Percentiles rank a stretch among this genome's conserved stretches.
These are phyloP conservation scores for Saccharomyces hybrid DNA, from an alignment of 1,139 yeast genomes.

Conservation along the genomic window DNA sequence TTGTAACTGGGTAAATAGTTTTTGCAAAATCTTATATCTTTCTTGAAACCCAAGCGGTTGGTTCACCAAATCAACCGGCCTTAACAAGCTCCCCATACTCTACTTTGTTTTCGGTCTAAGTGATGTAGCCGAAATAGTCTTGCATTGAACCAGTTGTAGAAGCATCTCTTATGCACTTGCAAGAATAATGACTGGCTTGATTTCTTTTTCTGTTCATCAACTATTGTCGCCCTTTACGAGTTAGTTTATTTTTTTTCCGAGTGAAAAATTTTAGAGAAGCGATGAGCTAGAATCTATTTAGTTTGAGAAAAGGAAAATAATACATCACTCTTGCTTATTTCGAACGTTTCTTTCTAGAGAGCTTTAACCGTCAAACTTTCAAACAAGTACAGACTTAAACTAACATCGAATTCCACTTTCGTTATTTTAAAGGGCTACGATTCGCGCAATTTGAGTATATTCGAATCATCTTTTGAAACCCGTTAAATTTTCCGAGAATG, in stretches of 20 bases:
- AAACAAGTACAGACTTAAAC: no score
- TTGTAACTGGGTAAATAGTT: conserved; percentile 18
- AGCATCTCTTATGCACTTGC: no score
- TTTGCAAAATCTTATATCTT: conserved; percentile 25
- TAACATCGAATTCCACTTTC: no score
- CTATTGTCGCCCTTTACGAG: not conserved
- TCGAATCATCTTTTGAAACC: not conserved
- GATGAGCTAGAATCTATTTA: conserved; percentile 11
- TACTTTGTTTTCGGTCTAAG: not conserved
- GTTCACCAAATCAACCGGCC: conserved; percentile 25
- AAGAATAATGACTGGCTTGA: not conserved
- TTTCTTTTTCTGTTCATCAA: not conserved
- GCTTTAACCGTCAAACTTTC: fast-evolving
- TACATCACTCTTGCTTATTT: not conserved
- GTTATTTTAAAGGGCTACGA: not conserved
- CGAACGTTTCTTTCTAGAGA: no score
- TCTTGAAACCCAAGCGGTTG: conserved; percentile 30
- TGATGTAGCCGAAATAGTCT: not conserved
- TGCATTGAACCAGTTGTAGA: not conserved
- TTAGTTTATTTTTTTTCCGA: not conserved
- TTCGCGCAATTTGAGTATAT: not conserved
- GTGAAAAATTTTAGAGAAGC: conserved; percentile 14
- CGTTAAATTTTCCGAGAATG: conserved; percentile 5
- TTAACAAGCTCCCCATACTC: conserved; percentile 6
- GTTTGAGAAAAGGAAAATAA: conserved; percentile 4